Evolutionary conservation across 805 yeast species (phyloP).

Genomic region (Candida railenensis): DNA sequence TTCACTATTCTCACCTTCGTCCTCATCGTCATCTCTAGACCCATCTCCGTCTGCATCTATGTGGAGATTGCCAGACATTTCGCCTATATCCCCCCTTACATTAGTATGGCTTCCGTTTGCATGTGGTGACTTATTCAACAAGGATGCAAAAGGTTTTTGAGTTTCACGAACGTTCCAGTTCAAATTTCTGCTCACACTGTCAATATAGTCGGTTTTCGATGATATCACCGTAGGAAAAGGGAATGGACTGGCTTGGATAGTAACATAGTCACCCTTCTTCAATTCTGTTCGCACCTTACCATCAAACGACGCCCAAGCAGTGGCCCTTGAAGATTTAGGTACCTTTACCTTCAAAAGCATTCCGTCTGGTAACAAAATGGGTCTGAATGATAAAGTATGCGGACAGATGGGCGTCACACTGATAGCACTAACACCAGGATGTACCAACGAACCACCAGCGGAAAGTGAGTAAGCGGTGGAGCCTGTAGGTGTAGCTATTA

Average conservation of each 20-base stretch:
- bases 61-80: conserved; percentile 11
- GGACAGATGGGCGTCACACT: conserved; percentile 96
- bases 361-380: conserved; percentile 90
- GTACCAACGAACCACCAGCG: conserved; percentile 94
- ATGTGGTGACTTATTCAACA: conserved; percentile 29
- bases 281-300: conserved; percentile 87
- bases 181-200: conserved; percentile 78
- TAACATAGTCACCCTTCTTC: conserved; percentile 78
- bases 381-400: conserved; percentile 89
- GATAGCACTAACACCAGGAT: conserved; percentile 90
- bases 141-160: conserved; percentile 75
- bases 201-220: conserved; percentile 73
- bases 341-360: conserved; percentile 81
- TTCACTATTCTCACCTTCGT: too few species aligned
- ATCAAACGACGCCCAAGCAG: conserved; percentile 97
- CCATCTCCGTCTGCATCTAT: conserved; percentile 6
- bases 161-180: conserved; percentile 93
- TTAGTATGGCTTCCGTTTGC: conserved; percentile 1
- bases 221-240: conserved; percentile 92
- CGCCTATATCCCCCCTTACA: conserved; percentile 6
- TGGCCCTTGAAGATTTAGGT: conserved; percentile 73
- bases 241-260: conserved; percentile 80
- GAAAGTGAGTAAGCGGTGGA: conserved; percentile 94
- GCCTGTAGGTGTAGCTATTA: conserved; percentile 93
- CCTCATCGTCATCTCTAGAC: neutral